Evolutionary conservation across 2,329 filamentous ascomycete genomes (phyloP).

Genomic region (Exophiala viscosa): DNA sequence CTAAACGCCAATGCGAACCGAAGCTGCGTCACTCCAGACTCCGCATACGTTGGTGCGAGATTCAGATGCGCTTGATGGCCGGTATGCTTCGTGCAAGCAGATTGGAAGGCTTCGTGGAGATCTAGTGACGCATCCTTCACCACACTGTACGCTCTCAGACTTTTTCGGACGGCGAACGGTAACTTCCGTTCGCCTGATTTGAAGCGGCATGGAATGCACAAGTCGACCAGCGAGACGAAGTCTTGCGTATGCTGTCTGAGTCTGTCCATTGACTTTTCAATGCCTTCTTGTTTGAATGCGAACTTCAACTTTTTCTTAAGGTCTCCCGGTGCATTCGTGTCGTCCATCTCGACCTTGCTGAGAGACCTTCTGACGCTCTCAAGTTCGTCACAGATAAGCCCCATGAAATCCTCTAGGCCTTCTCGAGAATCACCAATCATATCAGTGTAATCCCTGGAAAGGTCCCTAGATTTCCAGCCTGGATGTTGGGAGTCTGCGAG

Average conservation of each 20-base stretch:
- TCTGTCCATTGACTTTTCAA: background rate
- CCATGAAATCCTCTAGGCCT: background rate
- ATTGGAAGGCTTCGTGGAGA: background rate
- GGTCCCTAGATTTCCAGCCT: background rate
- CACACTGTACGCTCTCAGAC: background rate
- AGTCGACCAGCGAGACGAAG: background rate
- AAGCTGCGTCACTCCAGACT: background rate
- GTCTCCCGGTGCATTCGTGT: background rate
- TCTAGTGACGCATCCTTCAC: background rate
- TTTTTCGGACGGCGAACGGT: background rate
- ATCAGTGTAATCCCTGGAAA: background rate
- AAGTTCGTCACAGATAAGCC: background rate
- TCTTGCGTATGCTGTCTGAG: conserved; percentile 1
- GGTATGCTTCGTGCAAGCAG: conserved; percentile 4
- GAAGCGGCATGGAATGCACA: background rate
- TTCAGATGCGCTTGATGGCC: conserved; percentile 4
- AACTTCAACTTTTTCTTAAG: background rate
- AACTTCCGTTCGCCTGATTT: background rate
- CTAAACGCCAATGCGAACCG: background rate
- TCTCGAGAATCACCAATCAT: background rate
- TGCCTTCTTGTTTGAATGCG: conserved; percentile 1
- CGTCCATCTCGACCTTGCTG: background rate
- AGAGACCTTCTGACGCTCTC: background rate
- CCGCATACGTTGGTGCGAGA: background rate
- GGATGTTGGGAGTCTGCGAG: background rate